Base-by-base conservation (phyloP, 1,284 basidiomycete species). In the Hemileia vastatrix region DNA sequence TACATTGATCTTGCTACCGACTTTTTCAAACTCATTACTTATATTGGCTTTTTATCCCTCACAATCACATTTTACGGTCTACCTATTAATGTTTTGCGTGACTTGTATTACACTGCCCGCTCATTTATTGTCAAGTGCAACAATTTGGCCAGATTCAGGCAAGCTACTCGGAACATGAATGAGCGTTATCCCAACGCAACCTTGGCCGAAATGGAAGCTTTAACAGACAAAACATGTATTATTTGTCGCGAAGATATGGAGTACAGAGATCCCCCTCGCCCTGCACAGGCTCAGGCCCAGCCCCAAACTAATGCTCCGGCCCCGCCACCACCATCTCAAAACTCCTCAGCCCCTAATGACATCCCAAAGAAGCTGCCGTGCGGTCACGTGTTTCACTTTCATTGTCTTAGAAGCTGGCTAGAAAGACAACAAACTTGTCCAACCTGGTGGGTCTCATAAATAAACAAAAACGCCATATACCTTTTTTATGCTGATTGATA, bases 241-340 rank as follows among this genome's bases (percentile, higher is more conserved):
- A 97, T 98, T 69, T 97, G 95, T 73, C 83, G 95, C n/a, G 94
- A 98, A 77, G 94, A 98, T 74, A 93, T 99, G 90, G 77, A 71
- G 50, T 83, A 40, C 75, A 80, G 18, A 77, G 77, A 54, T 76
- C 70, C 44, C 76, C 51, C 21, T 15, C 44, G 49, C 2, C 32
- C 52, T 11, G 24, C 4, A 15, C 61, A 11, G 1, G 65, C 51
- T 6, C 18, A 36, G 18, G 40, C 75, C 33, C 67, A 76, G 54
- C 67, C 68, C 36, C 72, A 71, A 54, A 68, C 69, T 61, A 72
- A 72, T 62, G 64, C 51, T 43, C 53, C 27, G 19, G 49, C 55
- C 18, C 54, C 49, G 19, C 43, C 19, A 21, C 57, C 64, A 3
- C 57, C 68, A 13, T 50, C 63, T 33, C 49, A 54, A 4, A 24